A percentile compares a stretch with the other conserved stretches of the same genome.
These are phyloP conservation scores for Ogataea polymorpha DNA, from an alignment of 805 yeast genomes.

Conservation along the genomic window DNA sequence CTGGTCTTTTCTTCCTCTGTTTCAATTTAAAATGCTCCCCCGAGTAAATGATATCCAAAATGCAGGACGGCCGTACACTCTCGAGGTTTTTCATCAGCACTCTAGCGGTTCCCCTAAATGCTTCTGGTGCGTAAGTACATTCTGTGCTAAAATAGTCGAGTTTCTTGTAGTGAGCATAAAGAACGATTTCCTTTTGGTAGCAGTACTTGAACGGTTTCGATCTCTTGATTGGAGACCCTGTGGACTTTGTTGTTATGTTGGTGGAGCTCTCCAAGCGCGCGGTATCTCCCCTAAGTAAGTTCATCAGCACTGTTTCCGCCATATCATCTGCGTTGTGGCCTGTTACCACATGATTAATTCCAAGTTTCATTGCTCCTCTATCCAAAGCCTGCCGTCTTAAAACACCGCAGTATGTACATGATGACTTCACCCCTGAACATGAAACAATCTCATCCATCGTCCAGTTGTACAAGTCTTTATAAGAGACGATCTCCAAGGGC, in stretches of 20 bases:
- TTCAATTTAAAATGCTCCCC: slow-evolving; percentile 81
- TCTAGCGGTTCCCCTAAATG: slow-evolving; percentile 96
- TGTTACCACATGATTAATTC: slow-evolving; percentile 87
- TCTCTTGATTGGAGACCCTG: slow-evolving; percentile 87
- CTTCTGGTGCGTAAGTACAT: slow-evolving; percentile 98
- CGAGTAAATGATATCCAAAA: slow-evolving; percentile 88
- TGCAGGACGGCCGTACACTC: slow-evolving; percentile 86
- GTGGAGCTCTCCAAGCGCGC: slow-evolving; percentile 89
- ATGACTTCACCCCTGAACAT: slow-evolving; percentile 87
- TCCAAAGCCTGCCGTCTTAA: slow-evolving; percentile 94
- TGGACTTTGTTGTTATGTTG: slow-evolving; percentile 74
- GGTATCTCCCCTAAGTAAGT: slow-evolving; percentile 90
- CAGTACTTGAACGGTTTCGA: slow-evolving; percentile 95
- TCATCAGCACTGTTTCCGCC: slow-evolving; percentile 98
- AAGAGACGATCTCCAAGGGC: slow-evolving; percentile 55
- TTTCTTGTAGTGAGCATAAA: slow-evolving; percentile 94
- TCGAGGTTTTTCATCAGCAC: slow-evolving; percentile 87
- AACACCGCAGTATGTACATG: slow-evolving; percentile 98
- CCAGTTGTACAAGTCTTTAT: slow-evolving; percentile 91
- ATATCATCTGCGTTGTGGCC: slow-evolving; percentile 99
- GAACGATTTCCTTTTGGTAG: slow-evolving; percentile 94
- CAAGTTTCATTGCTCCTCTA: slow-evolving; percentile 86
- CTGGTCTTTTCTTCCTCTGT: slow-evolving; percentile 43
- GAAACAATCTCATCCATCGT: slow-evolving; percentile 97
- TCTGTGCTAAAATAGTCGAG: slow-evolving; percentile 96